These are phyloP conservation scores for Vigna angularis DNA, from an alignment of 306 rosid species.

Conservation along the genomic window DNA sequence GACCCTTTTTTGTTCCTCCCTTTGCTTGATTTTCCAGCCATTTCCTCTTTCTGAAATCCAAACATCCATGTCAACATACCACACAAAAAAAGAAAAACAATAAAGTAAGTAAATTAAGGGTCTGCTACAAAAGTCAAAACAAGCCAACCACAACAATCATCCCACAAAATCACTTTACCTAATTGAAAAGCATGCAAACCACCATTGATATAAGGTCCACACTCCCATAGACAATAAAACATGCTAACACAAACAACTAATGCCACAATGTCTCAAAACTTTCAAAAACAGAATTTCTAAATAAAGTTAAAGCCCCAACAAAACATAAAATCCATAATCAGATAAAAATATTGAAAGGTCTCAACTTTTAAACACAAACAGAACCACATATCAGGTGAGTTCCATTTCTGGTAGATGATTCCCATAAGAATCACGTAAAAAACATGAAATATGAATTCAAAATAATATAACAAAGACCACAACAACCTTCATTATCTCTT, in stretches of 20 bases:
- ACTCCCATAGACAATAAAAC: not conserved
- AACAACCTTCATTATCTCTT: not conserved
- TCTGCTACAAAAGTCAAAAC: not conserved
- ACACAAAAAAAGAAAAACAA: not conserved
- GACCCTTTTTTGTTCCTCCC: conserved; percentile 71
- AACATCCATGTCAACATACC: conserved; percentile 33
- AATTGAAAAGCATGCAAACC: conserved; percentile 4
- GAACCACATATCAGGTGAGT: not conserved
- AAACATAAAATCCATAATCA: not conserved
- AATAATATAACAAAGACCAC: not conserved
- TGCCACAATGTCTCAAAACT: not conserved
- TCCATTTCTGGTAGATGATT: not conserved
- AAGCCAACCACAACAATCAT: not conserved
- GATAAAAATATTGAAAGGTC: not conserved
- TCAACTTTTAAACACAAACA: not conserved
- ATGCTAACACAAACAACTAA: conserved; percentile 8
- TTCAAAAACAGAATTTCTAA: conserved; percentile 12
- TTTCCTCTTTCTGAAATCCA: conserved; percentile 48
- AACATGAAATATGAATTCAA: not conserved
- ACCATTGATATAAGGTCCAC: not conserved
- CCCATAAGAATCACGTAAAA: not conserved
- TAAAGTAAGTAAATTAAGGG: not conserved
- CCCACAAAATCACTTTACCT: conserved; percentile 15
- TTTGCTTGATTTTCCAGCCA: conserved; percentile 93
- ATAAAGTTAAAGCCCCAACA: not conserved